These are phyloP conservation scores for Sporothrix luriei DNA, from an alignment of 2,329 filamentous ascomycete genomes.

Conservation along the genomic window DNA sequence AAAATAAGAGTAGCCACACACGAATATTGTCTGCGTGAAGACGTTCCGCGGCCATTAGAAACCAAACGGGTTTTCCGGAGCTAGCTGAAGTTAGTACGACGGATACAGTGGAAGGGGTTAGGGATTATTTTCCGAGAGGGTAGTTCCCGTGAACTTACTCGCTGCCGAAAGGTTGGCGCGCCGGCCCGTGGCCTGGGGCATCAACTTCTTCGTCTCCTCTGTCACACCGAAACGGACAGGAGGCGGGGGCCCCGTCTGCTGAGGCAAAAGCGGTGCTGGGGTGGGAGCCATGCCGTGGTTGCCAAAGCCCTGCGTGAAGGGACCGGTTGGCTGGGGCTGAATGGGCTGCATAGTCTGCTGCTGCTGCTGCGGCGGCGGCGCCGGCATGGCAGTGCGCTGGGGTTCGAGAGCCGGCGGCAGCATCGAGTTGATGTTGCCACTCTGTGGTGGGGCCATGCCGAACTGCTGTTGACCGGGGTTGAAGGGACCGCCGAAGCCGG, in stretches of 20 bases:
- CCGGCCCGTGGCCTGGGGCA: conserved; percentile 82
- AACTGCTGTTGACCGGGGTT: conserved; percentile 47
- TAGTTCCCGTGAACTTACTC: conserved; percentile 71
- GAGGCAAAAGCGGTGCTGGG: conserved; percentile 67
- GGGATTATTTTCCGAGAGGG: background rate
- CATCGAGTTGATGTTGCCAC: conserved; percentile 57
- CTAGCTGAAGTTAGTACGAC: conserved; percentile 30
- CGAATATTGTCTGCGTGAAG: background rate
- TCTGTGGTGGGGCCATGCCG: conserved; percentile 47
- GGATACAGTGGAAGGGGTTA: too few species aligned
- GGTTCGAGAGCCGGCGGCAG: conserved; percentile 63
- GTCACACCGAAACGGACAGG: conserved; percentile 85
- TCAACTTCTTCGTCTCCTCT: conserved; percentile 71
- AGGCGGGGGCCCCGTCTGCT: conserved; percentile 83
- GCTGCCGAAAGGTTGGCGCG: conserved; percentile 91
- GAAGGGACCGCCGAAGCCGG: conserved; percentile 57
- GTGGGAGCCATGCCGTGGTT: conserved; percentile 47
- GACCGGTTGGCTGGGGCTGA: conserved; percentile 74
- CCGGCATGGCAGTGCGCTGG: conserved; percentile 55
- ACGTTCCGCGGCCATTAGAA: conserved; percentile 35
- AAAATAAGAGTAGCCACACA: too few species aligned
- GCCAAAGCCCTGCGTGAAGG: conserved; percentile 51
- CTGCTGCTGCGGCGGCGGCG: conserved; percentile 41
- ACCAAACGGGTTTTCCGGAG: conserved; percentile 42
- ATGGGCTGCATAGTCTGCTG: conserved; percentile 46